Evolutionary conservation across 768 basidiomycete genomes (phyloP), one percentile per base, ranked within the genome.

Genomic region (Pisolithus sp.): DNA sequence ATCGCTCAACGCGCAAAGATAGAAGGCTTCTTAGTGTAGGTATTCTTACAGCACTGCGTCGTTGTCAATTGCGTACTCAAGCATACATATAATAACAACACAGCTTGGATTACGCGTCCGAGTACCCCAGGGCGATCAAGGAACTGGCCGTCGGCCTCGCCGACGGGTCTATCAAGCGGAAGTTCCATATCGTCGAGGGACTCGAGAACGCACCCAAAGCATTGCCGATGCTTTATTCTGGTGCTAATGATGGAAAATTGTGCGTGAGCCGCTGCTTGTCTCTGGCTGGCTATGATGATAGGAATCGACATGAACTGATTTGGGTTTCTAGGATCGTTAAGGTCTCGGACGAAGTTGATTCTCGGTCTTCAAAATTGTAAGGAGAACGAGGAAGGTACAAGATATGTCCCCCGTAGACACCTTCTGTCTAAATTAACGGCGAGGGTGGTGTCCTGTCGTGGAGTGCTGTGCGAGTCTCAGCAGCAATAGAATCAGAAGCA

Each of bases 11-110:
- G 92, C 40, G 90, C 88, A 15, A 85, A 74, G 38, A 81, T 97
- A 1, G 74, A 88, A 62, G 94, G 94, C 7, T 96, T 93, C 70
- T 73, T 94, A 59, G 78, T 90, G 84, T 87, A 62, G 45, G 81
- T 64, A 15, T n/a, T 38, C 26, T 28, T 26, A 7, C 24, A 15
- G 18, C 13, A 17, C n/a, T 18, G n/a, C 51, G 1, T 15, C 18
- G 23, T 34, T 12, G n/a, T 23, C 15, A 26, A 17, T 23, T 24
- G 36, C 20, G 1, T 28, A 37, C 48, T 65, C 49, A 54, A 37
- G 5, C 31, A 10, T 31, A n/a, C n/a, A 26, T 5, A 26, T 4
- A 7, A 37, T 26, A 18, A 21, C 47, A n/a, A 2, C 53, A 46
- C 57, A 89, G 89, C 8, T 76, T 90, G 53, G 92, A 97, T 69